Percentiles rank a stretch among this genome's conserved stretches.
Evolutionary conservation across 106 monocot genomes (phyloP).

Genomic region (Alisma plantagoaquatica): DNA sequence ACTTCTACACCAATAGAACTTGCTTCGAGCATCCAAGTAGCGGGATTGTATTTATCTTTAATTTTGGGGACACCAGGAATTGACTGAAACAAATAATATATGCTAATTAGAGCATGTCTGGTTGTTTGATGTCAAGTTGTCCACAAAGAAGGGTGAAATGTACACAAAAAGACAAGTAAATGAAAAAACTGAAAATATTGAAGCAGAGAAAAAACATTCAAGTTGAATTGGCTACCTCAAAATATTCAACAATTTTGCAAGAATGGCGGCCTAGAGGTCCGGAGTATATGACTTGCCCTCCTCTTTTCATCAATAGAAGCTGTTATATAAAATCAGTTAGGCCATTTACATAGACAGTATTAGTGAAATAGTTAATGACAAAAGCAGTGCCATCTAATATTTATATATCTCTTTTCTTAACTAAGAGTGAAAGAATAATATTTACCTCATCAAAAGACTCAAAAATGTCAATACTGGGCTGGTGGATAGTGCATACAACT

Average conservation of each 20-base stretch:
- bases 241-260: conserved; percentile 39
- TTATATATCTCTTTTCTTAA: too few species aligned
- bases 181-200: too few species aligned
- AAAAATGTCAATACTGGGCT: conserved; percentile 57
- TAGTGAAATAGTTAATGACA: too few species aligned
- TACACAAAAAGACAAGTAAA: too few species aligned
- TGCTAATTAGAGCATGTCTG: too few species aligned
- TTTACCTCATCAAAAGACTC: conserved; percentile 56
- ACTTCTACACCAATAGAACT: conserved; percentile 37
- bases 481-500: conserved; percentile 58
- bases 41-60: conserved; percentile 47
- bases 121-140: too few species aligned
- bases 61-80: conserved; percentile 54
- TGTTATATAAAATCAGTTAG: conserved; percentile 1
- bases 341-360: neutral
- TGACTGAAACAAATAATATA: conserved; percentile 16
- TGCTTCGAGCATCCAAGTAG: conserved; percentile 78
- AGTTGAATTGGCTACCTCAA: too few species aligned
- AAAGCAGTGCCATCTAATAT: too few species aligned
- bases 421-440: too few species aligned
- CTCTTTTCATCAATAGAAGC: conserved; percentile 46
- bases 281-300: conserved; percentile 51
- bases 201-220: too few species aligned
- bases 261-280: conserved; percentile 43
- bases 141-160: too few species aligned